Base-by-base conservation (phyloP, 345 rosid species). In the Melaleuca quinquenervia region DNA sequence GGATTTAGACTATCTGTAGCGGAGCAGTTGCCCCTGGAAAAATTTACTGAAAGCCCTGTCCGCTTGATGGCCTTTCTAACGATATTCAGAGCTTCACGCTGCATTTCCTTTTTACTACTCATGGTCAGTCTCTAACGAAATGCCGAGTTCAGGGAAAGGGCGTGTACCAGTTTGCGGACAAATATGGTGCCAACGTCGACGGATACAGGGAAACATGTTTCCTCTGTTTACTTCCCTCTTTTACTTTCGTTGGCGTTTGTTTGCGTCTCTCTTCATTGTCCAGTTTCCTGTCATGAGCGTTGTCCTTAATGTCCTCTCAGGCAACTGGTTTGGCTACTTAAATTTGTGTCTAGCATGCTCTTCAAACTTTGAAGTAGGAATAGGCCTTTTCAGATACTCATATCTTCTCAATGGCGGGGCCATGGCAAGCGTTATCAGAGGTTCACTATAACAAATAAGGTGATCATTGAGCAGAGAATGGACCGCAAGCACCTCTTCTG, bases 151-250 rank as follows among this genome's bases (percentile, higher is more conserved):
- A 96, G 98, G 99, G 99, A 76, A 96, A 96, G 93, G 99, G 99
- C 64, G 98, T 95, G 8, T 96, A 95, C 95, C 98, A 94, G 82
- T 97, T 82, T 86, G 95, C 92, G 11, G 98, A 97, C 98, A 96
- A 97, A 87, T 97, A 96, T 27, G 99, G 99, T 60, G 99, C 99
- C 48, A 95, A 96, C 78, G 98, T 97, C 11, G 98, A 96, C 85
- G 98, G 98, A 5, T 97, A 97, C 98, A 96, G 96, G 99, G 93
- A 29, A 83, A 48, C 51, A 52, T n/a, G 41, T 20, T 85, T 16
- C 50, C 27, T 52, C 50, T 3, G 24, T 51, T 51, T 29, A 22
- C 70, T 70, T 48, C 13, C 41, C 82, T 44, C 52, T 32, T 13
- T n/a, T 45, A 15, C 21, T 36, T 74, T 48, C 7, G 48, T 70